Percentiles rank a stretch among this genome's conserved stretches.
Conservation (phyloP, 1,284 basidiomycete genomes). For the Porogramme epimiltina region DNA sequence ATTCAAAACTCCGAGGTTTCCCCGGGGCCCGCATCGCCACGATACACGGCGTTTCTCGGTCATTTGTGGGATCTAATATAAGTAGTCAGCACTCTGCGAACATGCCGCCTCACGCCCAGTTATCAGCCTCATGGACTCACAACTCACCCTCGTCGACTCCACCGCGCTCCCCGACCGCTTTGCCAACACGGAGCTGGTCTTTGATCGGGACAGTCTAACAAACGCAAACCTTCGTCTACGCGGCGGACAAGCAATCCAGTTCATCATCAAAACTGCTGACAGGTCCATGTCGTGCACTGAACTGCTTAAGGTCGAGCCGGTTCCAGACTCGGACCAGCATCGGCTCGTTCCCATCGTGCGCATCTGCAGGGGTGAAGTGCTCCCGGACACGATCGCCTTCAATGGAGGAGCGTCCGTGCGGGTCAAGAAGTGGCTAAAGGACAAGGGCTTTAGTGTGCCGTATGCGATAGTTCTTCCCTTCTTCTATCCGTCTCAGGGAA, state of each 20-base stretch:
- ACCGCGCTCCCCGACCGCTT: slow-evolving; percentile 11
- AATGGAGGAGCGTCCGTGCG: slow-evolving; percentile 5
- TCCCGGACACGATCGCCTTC: slow-evolving; percentile 15
- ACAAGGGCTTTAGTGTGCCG: slow-evolving; percentile 6
- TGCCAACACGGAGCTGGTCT: slow-evolving; percentile 4
- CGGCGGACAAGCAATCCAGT: slow-evolving; percentile 3
- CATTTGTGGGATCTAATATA: no score
- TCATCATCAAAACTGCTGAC: slow-evolving; percentile 3
- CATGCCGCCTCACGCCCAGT: no score
- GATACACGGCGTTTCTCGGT: no score
- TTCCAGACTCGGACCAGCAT: neutral
- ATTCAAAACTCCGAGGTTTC: no score
- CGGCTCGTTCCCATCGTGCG: slow-evolving; percentile 1
- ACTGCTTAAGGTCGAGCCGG: slow-evolving; percentile 3
- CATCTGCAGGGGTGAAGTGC: slow-evolving; percentile 14
- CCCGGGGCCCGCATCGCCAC: no score
- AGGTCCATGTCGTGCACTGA: slow-evolving; percentile 4
- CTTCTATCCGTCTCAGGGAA: no score
- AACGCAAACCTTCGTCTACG: slow-evolving; percentile 9
- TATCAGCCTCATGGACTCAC: slow-evolving; percentile 8
- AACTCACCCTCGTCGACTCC: slow-evolving; percentile 9
- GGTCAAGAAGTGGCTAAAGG: slow-evolving; percentile 13
- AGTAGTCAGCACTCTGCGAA: no score
- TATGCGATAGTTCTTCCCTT: neutral
- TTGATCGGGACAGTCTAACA: slow-evolving; percentile 8